phyloP scores from a whole-genome alignment of 306 rosid genomes.

The Notholithocarpus densiflorus region DNA sequence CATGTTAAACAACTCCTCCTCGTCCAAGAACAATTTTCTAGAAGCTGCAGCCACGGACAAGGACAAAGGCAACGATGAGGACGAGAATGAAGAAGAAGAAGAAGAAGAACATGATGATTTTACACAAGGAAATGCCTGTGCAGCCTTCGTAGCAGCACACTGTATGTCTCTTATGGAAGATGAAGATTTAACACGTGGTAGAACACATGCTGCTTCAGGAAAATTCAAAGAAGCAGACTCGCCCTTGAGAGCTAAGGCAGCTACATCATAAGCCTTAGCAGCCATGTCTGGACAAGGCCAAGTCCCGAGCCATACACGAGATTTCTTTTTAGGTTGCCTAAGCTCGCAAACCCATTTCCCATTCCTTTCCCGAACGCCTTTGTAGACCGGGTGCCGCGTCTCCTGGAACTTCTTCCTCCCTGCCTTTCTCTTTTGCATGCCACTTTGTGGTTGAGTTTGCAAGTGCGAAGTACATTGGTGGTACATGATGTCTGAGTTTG shows the following conservation, averaged over 20 bases:
- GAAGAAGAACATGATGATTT: background rate
- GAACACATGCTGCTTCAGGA: slow-evolving; percentile 12
- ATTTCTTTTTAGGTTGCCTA: slow-evolving; percentile 45
- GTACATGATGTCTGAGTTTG: background rate
- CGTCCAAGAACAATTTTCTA: slow-evolving; percentile 25
- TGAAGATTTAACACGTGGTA: slow-evolving; percentile 18
- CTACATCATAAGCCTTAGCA: slow-evolving; percentile 69
- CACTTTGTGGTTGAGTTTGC: background rate
- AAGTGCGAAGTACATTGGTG: background rate
- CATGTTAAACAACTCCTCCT: slow-evolving; percentile 49
- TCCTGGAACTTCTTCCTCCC: slow-evolving; percentile 71
- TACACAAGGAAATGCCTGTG: slow-evolving; percentile 1
- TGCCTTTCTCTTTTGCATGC: slow-evolving; percentile 40
- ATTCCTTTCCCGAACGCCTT: slow-evolving; percentile 60
- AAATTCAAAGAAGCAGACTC: slow-evolving; percentile 49
- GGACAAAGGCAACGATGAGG: background rate
- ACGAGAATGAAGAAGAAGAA: too few species aligned
- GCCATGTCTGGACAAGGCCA: slow-evolving; percentile 62
- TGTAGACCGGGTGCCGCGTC: slow-evolving; percentile 69
- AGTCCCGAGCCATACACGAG: slow-evolving; percentile 71
- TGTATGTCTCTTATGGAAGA: slow-evolving; percentile 33
- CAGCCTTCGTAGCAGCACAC: slow-evolving; percentile 27
- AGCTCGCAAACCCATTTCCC: slow-evolving; percentile 87
- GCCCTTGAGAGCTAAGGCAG: slow-evolving; percentile 51
- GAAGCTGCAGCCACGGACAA: background rate